These are phyloP conservation scores for Nidularia pulvinata DNA, from an alignment of 768 basidiomycete species.

Conservation along the genomic window DNA sequence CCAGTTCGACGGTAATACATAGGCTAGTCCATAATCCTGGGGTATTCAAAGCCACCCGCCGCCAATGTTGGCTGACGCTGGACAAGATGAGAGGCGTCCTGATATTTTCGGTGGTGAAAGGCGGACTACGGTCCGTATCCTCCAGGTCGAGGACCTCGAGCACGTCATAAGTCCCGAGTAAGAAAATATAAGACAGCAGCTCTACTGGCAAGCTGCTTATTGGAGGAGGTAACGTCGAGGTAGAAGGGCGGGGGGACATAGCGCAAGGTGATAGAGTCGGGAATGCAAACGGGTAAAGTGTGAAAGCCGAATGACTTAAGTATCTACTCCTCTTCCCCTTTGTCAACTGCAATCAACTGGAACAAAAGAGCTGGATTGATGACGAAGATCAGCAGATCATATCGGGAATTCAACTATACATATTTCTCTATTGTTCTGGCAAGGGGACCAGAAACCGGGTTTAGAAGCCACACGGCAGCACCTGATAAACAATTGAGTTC, in stretches of 20 bases:
- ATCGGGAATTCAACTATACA: constrained; percentile 20
- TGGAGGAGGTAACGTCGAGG: constrained; percentile 15
- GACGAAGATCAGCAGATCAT: constrained; percentile 25
- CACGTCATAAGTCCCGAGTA: constrained; percentile 36
- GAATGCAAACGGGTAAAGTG: constrained; percentile 5
- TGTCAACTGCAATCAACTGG: constrained; percentile 24
- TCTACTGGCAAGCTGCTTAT: constrained; percentile 52
- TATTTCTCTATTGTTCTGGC: constrained; percentile 27
- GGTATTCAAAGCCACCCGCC: constrained; percentile 44
- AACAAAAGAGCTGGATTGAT: constrained; percentile 34
- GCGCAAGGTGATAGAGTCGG: constrained; percentile 1
- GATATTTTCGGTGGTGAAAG: constrained; percentile 38
- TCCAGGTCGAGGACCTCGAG: constrained; percentile 12
- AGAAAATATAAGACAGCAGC: constrained; percentile 56
- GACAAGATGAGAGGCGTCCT: constrained; percentile 44
- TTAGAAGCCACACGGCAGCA: no score
- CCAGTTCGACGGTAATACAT: constrained; percentile 41
- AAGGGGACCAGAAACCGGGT: no score
- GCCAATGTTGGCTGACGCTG: constrained; percentile 52
- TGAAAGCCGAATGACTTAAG: constrained; percentile 20
- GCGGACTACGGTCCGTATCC: constrained; percentile 15
- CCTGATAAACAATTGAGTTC: background rate
- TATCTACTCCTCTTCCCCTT: constrained; percentile 22
- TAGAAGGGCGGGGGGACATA: constrained; percentile 11
- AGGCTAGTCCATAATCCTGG: constrained; percentile 56